A percentile compares a stretch with the other conserved stretches of the same genome.
These are phyloP conservation scores for Venturia pyrina DNA, from an alignment of 2,329 filamentous ascomycete species.

Conservation along the genomic window DNA sequence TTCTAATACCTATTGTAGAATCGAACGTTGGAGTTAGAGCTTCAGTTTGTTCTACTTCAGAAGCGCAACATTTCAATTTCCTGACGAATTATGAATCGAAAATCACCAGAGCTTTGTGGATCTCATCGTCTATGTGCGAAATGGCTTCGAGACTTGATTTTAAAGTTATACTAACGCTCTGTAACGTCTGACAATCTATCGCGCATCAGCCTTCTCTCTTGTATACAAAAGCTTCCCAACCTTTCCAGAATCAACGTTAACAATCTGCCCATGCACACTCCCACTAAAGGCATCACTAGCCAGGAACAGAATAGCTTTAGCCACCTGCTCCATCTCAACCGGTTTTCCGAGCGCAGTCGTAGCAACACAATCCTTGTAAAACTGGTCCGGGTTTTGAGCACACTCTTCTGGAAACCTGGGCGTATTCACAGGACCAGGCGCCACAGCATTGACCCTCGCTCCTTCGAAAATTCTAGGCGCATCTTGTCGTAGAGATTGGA, in stretches of 20 bases:
- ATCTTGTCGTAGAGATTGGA: constrained; percentile 33
- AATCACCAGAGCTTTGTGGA: no score
- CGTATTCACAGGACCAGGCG: constrained; percentile 37
- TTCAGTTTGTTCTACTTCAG: no score
- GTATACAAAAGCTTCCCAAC: constrained; percentile 33
- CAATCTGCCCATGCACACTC: constrained; percentile 34
- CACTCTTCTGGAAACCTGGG: constrained; percentile 33
- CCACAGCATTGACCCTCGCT: constrained; percentile 35
- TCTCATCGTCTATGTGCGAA: no score
- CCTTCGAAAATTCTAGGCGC: constrained; percentile 26
- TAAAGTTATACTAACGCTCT: no score
- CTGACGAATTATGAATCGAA: no score
- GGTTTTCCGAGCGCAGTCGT: constrained; percentile 32
- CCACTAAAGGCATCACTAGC: constrained; percentile 37
- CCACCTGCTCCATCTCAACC: constrained; percentile 26
- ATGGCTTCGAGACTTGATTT: no score
- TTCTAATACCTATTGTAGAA: no score
- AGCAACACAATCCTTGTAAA: constrained; percentile 33
- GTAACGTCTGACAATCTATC: background rate
- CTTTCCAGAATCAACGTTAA: constrained; percentile 39
- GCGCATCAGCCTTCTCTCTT: constrained; percentile 21
- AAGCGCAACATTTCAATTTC: no score
- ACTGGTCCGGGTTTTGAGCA: constrained; percentile 27
- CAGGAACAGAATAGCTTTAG: constrained; percentile 35
- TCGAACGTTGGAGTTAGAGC: no score